Conservation (phyloP, 192 early-diverging fungal species). For the Podila clonocystis region DNA sequence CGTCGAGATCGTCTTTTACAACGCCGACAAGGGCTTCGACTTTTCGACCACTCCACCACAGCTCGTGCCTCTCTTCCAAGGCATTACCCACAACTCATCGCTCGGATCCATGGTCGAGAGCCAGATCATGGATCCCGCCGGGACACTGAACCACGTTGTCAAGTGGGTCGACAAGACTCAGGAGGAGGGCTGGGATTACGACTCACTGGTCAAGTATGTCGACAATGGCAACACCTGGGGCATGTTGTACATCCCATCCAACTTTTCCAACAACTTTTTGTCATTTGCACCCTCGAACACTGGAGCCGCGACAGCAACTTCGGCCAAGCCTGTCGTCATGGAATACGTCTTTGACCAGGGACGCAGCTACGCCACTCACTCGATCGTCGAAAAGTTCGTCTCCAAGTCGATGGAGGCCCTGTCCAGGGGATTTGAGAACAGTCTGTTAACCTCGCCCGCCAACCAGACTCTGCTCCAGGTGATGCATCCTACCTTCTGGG, state of each 20-base stretch:
- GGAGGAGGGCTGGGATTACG: conserved; percentile 29
- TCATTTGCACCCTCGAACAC: conserved; percentile 29
- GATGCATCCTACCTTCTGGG: conserved; percentile 38
- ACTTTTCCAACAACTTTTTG: conserved; percentile 51
- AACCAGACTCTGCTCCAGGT: conserved; percentile 42
- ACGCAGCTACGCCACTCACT: conserved; percentile 40
- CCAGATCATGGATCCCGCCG: conserved; percentile 42
- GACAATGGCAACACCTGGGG: conserved; percentile 35
- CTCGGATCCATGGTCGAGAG: conserved; percentile 24
- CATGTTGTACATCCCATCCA: conserved; percentile 38
- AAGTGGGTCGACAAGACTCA: conserved; percentile 36
- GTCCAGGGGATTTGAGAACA: conserved; percentile 19
- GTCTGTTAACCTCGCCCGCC: conserved; percentile 36
- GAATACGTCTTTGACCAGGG: conserved; percentile 49
- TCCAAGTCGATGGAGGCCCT: conserved; percentile 26
- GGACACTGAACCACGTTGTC: conserved; percentile 33
- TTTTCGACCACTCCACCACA: conserved; percentile 35
- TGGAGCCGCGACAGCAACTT: conserved; percentile 25
- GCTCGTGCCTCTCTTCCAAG: conserved; percentile 28
- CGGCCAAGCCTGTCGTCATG: conserved; percentile 25
- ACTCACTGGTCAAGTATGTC: conserved; percentile 24
- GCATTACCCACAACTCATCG: conserved; percentile 27
- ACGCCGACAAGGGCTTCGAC: conserved; percentile 45
- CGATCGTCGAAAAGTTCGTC: conserved; percentile 45
- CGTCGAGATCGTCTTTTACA: conserved; percentile 37